phyloP scores from a whole-genome alignment of 2,329 filamentous ascomycete genomes.

The Ceratocystis diversiconidia region DNA sequence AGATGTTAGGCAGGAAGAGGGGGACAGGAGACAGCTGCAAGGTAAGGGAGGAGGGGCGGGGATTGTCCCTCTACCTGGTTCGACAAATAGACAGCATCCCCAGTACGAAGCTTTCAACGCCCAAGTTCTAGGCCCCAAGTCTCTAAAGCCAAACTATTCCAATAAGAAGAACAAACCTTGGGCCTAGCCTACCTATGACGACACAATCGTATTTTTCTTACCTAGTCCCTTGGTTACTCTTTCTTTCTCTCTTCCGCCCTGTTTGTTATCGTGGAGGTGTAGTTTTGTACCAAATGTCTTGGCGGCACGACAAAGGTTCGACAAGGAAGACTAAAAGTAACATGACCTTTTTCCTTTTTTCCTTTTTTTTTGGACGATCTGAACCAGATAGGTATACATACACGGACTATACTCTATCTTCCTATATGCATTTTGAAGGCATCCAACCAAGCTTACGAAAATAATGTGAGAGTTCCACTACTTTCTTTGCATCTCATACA shows the following conservation, averaged over 20 bases:
- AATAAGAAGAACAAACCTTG: neutral
- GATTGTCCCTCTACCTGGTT: no score
- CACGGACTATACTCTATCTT: neutral
- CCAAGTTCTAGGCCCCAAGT: neutral
- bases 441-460: neutral
- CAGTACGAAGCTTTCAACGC: no score
- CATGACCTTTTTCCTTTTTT: neutral
- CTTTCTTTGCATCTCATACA: neutral
- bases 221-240: neutral
- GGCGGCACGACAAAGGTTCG: conserved; percentile 2
- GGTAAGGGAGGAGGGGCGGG: neutral
- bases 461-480: neutral
- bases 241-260: neutral
- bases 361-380: neutral
- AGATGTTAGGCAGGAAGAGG: neutral
- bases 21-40: neutral
- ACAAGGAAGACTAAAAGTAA: conserved; percentile 1
- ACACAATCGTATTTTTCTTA: neutral
- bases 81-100: no score
- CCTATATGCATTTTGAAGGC: neutral
- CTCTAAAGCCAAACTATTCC: neutral
- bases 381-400: neutral
- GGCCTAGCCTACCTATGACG: neutral
- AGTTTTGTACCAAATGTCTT: neutral
- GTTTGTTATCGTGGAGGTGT: neutral